Evolutionary conservation across 75 land plant genomes (phyloP).

Genomic region (Sequoia sempervirens): DNA sequence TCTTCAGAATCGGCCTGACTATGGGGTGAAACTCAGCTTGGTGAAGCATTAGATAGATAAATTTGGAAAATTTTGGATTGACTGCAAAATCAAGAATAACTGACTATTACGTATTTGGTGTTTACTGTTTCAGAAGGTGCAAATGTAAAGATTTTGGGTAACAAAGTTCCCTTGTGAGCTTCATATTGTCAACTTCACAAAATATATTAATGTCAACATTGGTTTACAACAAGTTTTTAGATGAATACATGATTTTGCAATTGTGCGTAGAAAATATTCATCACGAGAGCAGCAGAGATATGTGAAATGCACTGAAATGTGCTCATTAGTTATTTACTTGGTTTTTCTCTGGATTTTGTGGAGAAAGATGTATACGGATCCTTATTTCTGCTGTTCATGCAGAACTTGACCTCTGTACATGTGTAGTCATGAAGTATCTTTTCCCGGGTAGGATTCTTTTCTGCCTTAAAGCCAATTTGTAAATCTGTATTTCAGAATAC

Average conservation of each 20-base stretch:
- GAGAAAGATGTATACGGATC: slow-evolving; percentile 7
- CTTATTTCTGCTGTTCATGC: slow-evolving; percentile 3
- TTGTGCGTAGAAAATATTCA: background rate
- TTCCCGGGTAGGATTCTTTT: background rate
- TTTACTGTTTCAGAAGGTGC: slow-evolving; percentile 6
- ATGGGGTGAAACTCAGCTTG: background rate
- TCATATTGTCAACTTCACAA: slow-evolving; percentile 10
- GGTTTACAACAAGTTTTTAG: background rate
- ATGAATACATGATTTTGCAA: slow-evolving; percentile 6
- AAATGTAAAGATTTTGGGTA: slow-evolving; percentile 8
- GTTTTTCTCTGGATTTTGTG: slow-evolving; percentile 2
- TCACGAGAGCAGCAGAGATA: slow-evolving; percentile 4
- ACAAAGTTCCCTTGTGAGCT: slow-evolving; percentile 9
- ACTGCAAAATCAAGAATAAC: background rate
- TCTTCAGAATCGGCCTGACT: slow-evolving; percentile 7
- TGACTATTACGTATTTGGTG: slow-evolving; percentile 9
- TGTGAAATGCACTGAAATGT: background rate
- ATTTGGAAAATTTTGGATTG: slow-evolving; percentile 10
- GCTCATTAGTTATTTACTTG: slow-evolving; percentile 5
- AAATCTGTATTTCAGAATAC: background rate
- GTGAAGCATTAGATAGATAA: background rate
- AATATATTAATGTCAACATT: slow-evolving; percentile 5
- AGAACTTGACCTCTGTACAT: background rate
- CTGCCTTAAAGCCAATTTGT: slow-evolving; percentile 6
- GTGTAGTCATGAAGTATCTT: slow-evolving; percentile 9